These are phyloP conservation scores for Phaffia rhodozyma DNA, from an alignment of 1,284 basidiomycete genomes.

Conservation along the genomic window DNA sequence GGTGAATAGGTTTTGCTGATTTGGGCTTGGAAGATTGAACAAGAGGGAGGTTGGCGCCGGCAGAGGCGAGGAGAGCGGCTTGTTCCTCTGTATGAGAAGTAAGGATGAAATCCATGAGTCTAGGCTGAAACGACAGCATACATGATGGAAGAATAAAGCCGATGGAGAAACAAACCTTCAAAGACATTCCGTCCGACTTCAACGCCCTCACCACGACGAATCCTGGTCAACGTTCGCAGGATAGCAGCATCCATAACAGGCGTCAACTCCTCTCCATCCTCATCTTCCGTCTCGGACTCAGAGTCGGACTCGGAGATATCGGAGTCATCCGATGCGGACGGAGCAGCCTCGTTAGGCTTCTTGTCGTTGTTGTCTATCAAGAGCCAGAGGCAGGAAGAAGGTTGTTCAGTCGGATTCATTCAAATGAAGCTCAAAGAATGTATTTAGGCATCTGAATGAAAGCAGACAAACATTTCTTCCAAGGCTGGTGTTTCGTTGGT, in stretches of 20 bases:
- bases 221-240: conserved; percentile 75
- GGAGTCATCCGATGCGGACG: too few relatives aligned
- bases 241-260: conserved; percentile 92
- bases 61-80: conserved; percentile 10
- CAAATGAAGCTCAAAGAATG: too few relatives aligned
- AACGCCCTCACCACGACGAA: conserved; percentile 68
- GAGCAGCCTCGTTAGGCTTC: too few relatives aligned
- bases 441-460: too few relatives aligned
- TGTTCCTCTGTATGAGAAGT: conserved; percentile 11
- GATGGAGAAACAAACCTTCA: conserved; percentile 44
- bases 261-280: conserved; percentile 89
- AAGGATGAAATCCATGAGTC: neutral
- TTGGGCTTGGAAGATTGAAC: conserved; percentile 12
- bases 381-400: too few relatives aligned
- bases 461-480: too few relatives aligned
- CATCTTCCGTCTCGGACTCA: conserved; percentile 64
- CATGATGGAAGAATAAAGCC: neutral
- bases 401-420: too few relatives aligned
- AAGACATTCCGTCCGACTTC: conserved; percentile 58
- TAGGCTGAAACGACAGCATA: neutral
- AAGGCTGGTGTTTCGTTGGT: too few relatives aligned
- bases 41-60: neutral
- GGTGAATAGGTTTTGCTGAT: conserved; percentile 48
- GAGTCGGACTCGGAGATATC: conserved; percentile 44
- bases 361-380: too few relatives aligned